Conservation (phyloP, 192 early-diverging fungal genomes). For the Neocallimastix lanati region DNA sequence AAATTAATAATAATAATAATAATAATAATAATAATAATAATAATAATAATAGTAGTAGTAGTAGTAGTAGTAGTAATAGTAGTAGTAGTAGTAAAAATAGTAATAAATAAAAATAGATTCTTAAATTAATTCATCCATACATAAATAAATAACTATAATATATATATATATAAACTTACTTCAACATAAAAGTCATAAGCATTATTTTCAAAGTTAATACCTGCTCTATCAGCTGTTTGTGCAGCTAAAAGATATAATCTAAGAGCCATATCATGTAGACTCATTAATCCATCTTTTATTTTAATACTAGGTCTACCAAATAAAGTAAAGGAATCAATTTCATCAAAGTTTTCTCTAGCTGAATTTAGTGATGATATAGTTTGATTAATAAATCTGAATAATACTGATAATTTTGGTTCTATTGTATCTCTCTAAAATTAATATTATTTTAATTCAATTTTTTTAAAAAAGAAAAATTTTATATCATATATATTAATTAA, state of each 20-base stretch:
- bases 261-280: constrained; percentile 38
- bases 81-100: no score
- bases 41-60: no score
- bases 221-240: constrained; percentile 62
- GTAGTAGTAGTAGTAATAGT: no score
- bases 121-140: no score
- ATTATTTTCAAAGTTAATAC: constrained; percentile 61
- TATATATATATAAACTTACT: constrained; percentile 3
- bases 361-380: constrained; percentile 52
- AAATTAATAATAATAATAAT: no score
- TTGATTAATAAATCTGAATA: constrained; percentile 80
- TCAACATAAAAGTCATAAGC: constrained; percentile 95
- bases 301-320: neutral
- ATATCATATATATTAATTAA: no score
- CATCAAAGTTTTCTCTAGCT: constrained; percentile 18
- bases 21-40: no score
- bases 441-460: neutral
- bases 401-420: constrained; percentile 29
- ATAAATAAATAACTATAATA: neutral
- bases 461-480: no score
- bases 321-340: constrained; percentile 3
- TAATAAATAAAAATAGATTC: no score
- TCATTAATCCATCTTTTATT: constrained; percentile 13
- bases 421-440: neutral
- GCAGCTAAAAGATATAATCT: constrained; percentile 75